phyloP scores from a whole-genome alignment of 129 eudicot species.

The Apium graveolens region DNA sequence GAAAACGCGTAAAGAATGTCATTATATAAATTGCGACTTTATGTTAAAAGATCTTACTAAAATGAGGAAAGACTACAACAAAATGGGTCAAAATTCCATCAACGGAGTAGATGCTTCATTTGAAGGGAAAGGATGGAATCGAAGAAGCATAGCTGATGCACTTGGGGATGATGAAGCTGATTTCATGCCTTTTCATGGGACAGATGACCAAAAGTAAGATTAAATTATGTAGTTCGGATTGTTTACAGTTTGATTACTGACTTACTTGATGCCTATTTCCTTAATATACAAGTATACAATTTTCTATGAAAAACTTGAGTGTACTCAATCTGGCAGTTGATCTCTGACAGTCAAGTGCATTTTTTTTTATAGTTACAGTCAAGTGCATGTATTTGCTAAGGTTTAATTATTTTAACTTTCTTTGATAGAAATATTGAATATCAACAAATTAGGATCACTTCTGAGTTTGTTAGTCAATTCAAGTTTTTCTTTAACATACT shows the following conservation, averaged over 20 bases:
- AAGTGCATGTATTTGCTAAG: not conserved
- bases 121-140: slow-evolving; percentile 44
- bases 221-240: slow-evolving; percentile 10
- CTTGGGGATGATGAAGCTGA: slow-evolving; percentile 98
- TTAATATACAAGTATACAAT: not conserved
- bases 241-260: not conserved
- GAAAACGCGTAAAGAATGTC: slow-evolving; percentile 87
- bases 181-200: slow-evolving; percentile 33
- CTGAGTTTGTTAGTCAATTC: not conserved
- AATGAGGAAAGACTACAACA: slow-evolving; percentile 38
- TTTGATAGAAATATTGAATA: not conserved
- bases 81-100: slow-evolving; percentile 29
- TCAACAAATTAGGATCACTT: not conserved
- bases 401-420: not conserved
- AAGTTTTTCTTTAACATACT: slow-evolving; percentile 14
- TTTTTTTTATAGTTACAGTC: not conserved
- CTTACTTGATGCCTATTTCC: not conserved
- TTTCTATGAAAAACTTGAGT: not conserved
- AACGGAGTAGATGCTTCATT: slow-evolving; percentile 38
- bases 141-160: slow-evolving; percentile 90
- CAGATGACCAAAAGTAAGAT: slow-evolving; percentile 47
- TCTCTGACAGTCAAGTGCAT: not conserved
- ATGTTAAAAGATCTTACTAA: slow-evolving; percentile 62
- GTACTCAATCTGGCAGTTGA: not conserved
- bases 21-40: slow-evolving; percentile 65